Base-by-base conservation (phyloP, 345 rosid species). In the Clausena lansium region DNA sequence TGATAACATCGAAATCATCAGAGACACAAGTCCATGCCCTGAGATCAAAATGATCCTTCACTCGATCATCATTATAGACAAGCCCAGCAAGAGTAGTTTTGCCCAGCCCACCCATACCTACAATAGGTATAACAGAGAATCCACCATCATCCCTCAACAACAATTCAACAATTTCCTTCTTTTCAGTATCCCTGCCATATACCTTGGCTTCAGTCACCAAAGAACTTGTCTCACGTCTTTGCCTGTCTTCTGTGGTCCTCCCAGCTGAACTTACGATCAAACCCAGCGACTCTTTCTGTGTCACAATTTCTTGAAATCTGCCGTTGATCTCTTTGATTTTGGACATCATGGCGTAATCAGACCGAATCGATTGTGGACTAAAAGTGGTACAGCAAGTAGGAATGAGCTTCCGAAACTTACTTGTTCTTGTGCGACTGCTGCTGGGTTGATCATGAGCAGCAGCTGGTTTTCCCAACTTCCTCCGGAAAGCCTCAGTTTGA, bases 1-100 rank as follows among this genome's bases (percentile, higher is more conserved):
- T 70, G 17, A 15, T 15, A 45, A 77, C 30, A 60, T 67, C 61
- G 13, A 81, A 76, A 0, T 19, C 52, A 1, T 71, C 70, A 5
- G 76, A 76, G 41, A 76, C 80, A 9, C 22, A 71, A 27, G 32
- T 54, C 83, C 83, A 81, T 6, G 32, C 67, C 25, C 36, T 74
- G 11, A 70, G 30, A 28, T 74, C 67, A 4, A 82, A 82, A 22
- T 32, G 32, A 19, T 33, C 52, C 10, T 54, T 55, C 27, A 78
- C 61, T 24, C 0, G 36, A 4, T 45, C 9, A 62, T 78, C 79
- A 70, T 78, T 69, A 41, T 72, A 82, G 27, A 58, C 64, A n/a
- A 78, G 67, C 74, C 45, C 39, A 54, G 84, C 76, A 33, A 82
- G 70, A 9, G 81, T 78, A 5, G 84, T 82, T 28, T 78, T 81